Base-by-base conservation (phyloP, 2,329 filamentous ascomycete genomes). In the Tolypocladium ophioglossoides region DNA sequence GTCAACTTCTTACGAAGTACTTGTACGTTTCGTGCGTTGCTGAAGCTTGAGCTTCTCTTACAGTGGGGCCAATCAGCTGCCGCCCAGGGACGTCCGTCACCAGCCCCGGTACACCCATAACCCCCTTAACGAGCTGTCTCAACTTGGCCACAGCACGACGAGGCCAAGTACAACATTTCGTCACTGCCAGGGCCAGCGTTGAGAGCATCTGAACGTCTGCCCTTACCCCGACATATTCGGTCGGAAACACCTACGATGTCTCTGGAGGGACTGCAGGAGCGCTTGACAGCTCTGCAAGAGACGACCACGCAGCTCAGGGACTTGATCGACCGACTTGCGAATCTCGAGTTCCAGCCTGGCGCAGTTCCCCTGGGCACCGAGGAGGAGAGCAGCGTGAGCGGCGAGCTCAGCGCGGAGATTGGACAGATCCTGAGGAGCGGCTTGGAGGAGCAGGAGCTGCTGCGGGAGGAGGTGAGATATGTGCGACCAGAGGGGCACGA, bases 351-450 rank as follows among this genome's bases (percentile, higher is more conserved):
- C 66, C 72, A 79, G 53, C 79, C 80, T 6, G 82, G 80, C 18
- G 79, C 79, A 2, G 73, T 81, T 47, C 78, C 80, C 22, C 72
- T 80, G 6, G 71, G 69, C 54, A 67, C 70, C 10, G 72, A 73
- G 52, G 74, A 76, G 22, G 78, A 79, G 51, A 73, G 73, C 56
- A 77, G 78, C 57, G 75, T 78, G 38, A 82, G 86, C 54, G 69
- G 85, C 22, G 91, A 96, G 70, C 79, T 96, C 37, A 82, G 83
- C 59, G 77, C 82, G 24, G 91, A 96, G 68, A 95, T 96, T 58
- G 84, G 86, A 60, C 84, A 89, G 63, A 80, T 80, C 20, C 71
- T 96, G 57, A 86, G 89, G 61, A 85, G 88, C 55, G 82, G 87
- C 51, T 85, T 95, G 62, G 89, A 95, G 58, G 89, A 95, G 56